Evolutionary conservation across 352 stramenopile species (phyloP).

Genomic region (Aphanomyces euteiches): DNA sequence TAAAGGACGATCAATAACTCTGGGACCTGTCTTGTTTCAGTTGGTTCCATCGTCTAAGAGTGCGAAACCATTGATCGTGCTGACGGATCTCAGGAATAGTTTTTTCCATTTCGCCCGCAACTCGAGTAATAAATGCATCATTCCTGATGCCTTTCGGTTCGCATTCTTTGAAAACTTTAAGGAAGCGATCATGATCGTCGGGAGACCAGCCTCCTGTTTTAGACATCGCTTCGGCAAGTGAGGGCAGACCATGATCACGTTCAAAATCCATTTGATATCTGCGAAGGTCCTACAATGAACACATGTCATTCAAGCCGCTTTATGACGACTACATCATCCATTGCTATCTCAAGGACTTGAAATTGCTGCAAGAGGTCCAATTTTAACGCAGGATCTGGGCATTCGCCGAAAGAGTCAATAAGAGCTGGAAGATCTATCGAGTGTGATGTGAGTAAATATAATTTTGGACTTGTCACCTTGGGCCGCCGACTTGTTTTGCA

Average conservation of each 20-base stretch:
- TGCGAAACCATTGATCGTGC: slow-evolving; percentile 61
- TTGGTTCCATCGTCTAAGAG: slow-evolving; percentile 49
- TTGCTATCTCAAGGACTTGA: slow-evolving; percentile 31
- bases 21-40: slow-evolving; percentile 50
- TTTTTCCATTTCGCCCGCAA: slow-evolving; percentile 43
- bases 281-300: slow-evolving; percentile 35
- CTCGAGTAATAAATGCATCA: slow-evolving; percentile 60
- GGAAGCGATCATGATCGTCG: slow-evolving; percentile 56
- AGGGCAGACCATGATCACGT: slow-evolving; percentile 34
- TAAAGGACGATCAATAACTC: background rate
- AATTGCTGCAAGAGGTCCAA: slow-evolving; percentile 46
- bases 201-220: slow-evolving; percentile 47
- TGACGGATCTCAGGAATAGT: slow-evolving; percentile 40
- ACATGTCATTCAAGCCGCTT: background rate
- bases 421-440: background rate
- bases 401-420: background rate
- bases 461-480: slow-evolving; percentile 39
- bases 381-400: slow-evolving; percentile 40
- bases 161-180: slow-evolving; percentile 50
- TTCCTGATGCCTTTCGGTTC: slow-evolving; percentile 43
- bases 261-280: slow-evolving; percentile 45
- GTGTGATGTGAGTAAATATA: background rate
- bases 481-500: slow-evolving; percentile 40
- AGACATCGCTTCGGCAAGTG: slow-evolving; percentile 39
- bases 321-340: slow-evolving; percentile 15